Evolutionary conservation across 2,329 filamentous ascomycete genomes (phyloP).

Genomic region (Penicillium sp.): DNA sequence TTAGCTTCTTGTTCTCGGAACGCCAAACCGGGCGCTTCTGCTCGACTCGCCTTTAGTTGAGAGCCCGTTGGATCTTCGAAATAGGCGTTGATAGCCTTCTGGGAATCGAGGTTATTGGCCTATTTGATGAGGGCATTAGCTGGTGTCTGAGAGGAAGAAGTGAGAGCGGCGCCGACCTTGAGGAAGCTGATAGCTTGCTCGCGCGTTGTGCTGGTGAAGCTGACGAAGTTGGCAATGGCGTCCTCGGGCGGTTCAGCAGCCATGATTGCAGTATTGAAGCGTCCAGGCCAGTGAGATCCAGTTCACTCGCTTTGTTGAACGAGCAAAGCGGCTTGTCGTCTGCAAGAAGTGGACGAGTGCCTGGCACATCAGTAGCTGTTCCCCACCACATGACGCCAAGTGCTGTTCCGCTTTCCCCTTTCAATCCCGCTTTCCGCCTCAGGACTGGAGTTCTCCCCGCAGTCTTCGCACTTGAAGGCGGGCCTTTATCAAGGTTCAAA

Average conservation of each 20-base stretch:
- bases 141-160: neutral
- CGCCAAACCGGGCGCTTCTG: neutral
- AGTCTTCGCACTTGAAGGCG: neutral
- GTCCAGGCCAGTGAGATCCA: neutral
- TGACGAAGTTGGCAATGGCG: constrained; percentile 43
- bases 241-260: constrained; percentile 43
- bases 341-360: neutral
- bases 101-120: constrained; percentile 48
- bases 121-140: constrained; percentile 25
- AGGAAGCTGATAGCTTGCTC: constrained; percentile 45
- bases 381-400: constrained; percentile 32
- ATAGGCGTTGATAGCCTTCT: constrained; percentile 51
- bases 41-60: constrained; percentile 32
- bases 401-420: constrained; percentile 12
- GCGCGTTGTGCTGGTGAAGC: constrained; percentile 43
- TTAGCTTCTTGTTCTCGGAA: constrained; percentile 8
- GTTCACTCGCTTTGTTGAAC: neutral
- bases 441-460: neutral
- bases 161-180: constrained; percentile 32
- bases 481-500: neutral
- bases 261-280: constrained; percentile 25
- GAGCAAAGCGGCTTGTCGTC: constrained; percentile 1
- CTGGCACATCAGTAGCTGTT: constrained; percentile 18
- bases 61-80: constrained; percentile 47
- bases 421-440: neutral